Conservation (phyloP, 2,329 filamentous ascomycete species). For the Sphaceloma murrayae region DNA sequence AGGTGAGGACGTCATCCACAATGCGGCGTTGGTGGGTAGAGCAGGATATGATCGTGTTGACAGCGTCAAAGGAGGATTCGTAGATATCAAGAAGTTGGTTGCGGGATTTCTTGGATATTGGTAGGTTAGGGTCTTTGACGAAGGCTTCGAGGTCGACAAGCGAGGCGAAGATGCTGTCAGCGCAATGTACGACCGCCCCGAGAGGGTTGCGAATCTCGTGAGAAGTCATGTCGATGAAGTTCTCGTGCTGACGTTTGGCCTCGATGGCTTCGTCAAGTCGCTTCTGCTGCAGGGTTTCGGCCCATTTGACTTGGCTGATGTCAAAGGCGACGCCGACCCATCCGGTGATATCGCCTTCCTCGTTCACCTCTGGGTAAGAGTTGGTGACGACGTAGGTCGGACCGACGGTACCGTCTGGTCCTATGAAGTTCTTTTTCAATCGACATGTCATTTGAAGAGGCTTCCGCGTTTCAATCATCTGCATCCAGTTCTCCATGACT, state of each 20-base stretch:
- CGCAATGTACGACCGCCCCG: conserved; percentile 19
- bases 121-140: conserved; percentile 3
- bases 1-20: conserved; percentile 39
- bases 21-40: conserved; percentile 39
- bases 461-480: conserved; percentile 28
- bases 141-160: conserved; percentile 17
- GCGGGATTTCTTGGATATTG: conserved; percentile 17
- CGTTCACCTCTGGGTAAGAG: conserved; percentile 22
- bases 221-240: conserved; percentile 18
- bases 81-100: conserved; percentile 24
- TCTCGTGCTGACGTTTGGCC: conserved; percentile 19
- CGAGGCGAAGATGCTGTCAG: conserved; percentile 19
- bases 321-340: conserved; percentile 38
- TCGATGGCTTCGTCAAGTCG: conserved; percentile 24
- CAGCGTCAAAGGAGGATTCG: conserved; percentile 28
- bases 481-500: conserved; percentile 33
- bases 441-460: conserved; percentile 38
- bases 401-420: conserved; percentile 19
- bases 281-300: conserved; percentile 34
- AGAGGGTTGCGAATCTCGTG: conserved; percentile 18
- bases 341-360: conserved; percentile 30
- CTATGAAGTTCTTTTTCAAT: conserved; percentile 24
- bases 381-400: conserved; percentile 19
- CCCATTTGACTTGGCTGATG: conserved; percentile 39
- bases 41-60: conserved; percentile 38